These are phyloP conservation scores for Balakata baccata DNA, from an alignment of 345 rosid genomes.

Conservation along the genomic window DNA sequence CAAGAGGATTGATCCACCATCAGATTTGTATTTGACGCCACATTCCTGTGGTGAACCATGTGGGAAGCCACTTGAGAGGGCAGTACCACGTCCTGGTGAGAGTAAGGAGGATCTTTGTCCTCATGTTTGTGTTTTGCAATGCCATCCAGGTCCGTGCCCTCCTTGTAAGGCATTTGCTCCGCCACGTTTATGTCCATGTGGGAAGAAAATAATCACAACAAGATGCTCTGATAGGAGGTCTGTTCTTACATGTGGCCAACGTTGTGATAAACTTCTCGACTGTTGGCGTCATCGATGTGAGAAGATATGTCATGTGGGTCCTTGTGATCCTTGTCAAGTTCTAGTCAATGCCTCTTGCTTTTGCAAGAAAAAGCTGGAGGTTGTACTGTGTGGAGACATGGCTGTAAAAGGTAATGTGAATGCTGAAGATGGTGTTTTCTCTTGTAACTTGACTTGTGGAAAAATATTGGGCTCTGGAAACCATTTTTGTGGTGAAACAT, in stretches of 20 bases:
- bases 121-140: slow-evolving; percentile 89
- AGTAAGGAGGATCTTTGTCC: slow-evolving; percentile 70
- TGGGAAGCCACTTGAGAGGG: slow-evolving; percentile 83
- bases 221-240: slow-evolving; percentile 82
- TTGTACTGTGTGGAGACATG: slow-evolving; percentile 77
- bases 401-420: slow-evolving; percentile 71
- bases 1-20: slow-evolving; percentile 77
- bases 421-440: slow-evolving; percentile 69
- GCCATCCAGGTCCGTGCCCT: slow-evolving; percentile 99
- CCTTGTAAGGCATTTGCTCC: slow-evolving; percentile 97
- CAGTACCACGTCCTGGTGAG: slow-evolving; percentile 28
- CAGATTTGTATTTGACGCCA: slow-evolving; percentile 89
- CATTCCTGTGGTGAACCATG: slow-evolving; percentile 98
- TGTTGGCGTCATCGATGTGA: slow-evolving; percentile 78
- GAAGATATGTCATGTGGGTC: slow-evolving; percentile 71
- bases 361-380: slow-evolving; percentile 72
- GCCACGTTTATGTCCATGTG: slow-evolving; percentile 74
- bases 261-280: slow-evolving; percentile 66
- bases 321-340: slow-evolving; percentile 75
- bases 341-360: slow-evolving; percentile 70
- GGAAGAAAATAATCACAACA: slow-evolving; percentile 71
- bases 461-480: slow-evolving; percentile 63
- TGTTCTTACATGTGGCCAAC: slow-evolving; percentile 70
- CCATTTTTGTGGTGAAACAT: slow-evolving; percentile 58
- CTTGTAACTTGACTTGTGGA: slow-evolving; percentile 65